Percentiles rank a stretch among this genome's conserved stretches.
These are phyloP conservation scores for Fusarium coicis DNA, from an alignment of 2,329 filamentous ascomycete species.

Conservation along the genomic window DNA sequence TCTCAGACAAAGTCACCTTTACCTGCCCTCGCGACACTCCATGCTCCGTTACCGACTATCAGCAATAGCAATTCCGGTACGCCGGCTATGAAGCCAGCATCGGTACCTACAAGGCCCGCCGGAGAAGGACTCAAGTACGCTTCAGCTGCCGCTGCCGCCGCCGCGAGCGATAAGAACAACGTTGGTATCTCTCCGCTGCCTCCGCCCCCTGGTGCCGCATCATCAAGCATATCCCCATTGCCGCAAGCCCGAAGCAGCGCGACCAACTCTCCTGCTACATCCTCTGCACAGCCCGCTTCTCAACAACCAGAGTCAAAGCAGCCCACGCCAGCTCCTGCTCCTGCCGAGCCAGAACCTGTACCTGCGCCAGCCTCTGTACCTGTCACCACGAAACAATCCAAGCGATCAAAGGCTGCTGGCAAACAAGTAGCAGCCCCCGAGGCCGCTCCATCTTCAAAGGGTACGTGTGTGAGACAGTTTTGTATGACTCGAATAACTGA, in stretches of 20 bases:
- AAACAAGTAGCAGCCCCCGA: constrained; percentile 58
- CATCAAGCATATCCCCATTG: constrained; percentile 57
- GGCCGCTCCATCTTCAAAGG: constrained; percentile 56
- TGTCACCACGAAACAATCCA: constrained; percentile 47
- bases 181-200: constrained; percentile 94
- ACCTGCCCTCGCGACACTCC: constrained; percentile 90
- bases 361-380: constrained; percentile 40
- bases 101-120: constrained; percentile 82
- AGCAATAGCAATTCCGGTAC: constrained; percentile 66
- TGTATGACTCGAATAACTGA: constrained; percentile 11
- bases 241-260: constrained; percentile 67
- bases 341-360: constrained; percentile 37
- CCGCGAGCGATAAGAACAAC: constrained; percentile 86
- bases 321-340: constrained; percentile 43
- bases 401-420: constrained; percentile 56
- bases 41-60: constrained; percentile 74
- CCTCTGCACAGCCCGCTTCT: constrained; percentile 58
- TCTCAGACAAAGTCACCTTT: constrained; percentile 93
- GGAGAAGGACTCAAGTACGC: constrained; percentile 96
- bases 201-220: constrained; percentile 77
- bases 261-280: constrained; percentile 63
- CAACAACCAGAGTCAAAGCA: constrained; percentile 51
- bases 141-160: constrained; percentile 92
- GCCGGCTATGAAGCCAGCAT: constrained; percentile 89
- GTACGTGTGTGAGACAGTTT: constrained; percentile 46